These are phyloP conservation scores for Xylaria sp. DNA, from an alignment of 2,329 filamentous ascomycete species.

Conservation along the genomic window DNA sequence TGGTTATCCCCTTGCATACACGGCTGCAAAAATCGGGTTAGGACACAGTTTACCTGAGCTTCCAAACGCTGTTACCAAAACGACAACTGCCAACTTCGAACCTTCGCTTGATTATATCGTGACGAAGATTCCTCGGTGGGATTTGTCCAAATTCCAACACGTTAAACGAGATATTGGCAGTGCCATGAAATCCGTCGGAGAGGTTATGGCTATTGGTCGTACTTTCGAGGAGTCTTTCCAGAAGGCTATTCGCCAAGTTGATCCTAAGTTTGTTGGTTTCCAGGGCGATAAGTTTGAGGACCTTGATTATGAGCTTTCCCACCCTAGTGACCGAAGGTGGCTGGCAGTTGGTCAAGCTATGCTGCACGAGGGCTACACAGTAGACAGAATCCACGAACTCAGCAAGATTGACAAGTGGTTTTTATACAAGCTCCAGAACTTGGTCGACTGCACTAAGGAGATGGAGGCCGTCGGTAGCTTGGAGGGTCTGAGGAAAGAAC, in stretches of 20 bases:
- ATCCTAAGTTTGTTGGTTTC: conserved; percentile 90
- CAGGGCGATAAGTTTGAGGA: conserved; percentile 95
- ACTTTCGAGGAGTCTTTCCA: conserved; percentile 99
- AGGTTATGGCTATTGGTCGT: conserved; percentile 98
- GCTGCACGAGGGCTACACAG: conserved; percentile 95
- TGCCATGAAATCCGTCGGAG: conserved; percentile 98
- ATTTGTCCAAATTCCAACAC: conserved; percentile 98
- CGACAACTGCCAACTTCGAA: conserved; percentile 98
- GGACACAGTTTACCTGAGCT: conserved; percentile 95
- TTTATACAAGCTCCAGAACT: conserved; percentile 96
- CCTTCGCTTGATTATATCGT: conserved; percentile 97
- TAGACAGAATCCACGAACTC: conserved; percentile 90
- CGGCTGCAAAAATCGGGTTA: conserved; percentile 96
- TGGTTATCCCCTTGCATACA: conserved; percentile 96
- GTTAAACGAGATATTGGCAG: conserved; percentile 97
- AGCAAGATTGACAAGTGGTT: conserved; percentile 99
- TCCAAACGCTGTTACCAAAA: conserved; percentile 97
- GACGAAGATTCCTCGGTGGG: conserved; percentile 98
- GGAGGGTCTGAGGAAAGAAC: conserved; percentile 85
- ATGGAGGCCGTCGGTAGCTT: conserved; percentile 86
- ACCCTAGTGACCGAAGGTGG: conserved; percentile 97
- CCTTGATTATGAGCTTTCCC: conserved; percentile 86
- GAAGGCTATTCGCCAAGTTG: conserved; percentile 97
- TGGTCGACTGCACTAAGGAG: conserved; percentile 89
- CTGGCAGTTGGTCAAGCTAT: conserved; percentile 97